phyloP scores from a whole-genome alignment of 306 rosid species.

The Mimosa bimucronata region DNA sequence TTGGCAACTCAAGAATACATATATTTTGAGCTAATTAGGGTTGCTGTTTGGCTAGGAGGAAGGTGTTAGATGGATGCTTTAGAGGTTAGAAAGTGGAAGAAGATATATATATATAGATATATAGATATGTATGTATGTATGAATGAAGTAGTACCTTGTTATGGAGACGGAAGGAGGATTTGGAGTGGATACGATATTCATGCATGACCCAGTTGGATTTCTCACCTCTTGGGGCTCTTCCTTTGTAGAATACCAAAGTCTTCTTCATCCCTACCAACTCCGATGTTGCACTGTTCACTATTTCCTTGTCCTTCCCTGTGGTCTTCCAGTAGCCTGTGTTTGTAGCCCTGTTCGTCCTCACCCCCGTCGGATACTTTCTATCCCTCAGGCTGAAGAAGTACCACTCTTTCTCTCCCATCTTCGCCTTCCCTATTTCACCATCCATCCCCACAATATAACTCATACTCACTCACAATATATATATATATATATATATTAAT shows the following conservation, averaged over 20 bases:
- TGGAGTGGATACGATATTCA: slow-evolving; percentile 84
- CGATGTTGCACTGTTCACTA: slow-evolving; percentile 59
- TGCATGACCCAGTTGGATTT: slow-evolving; percentile 96
- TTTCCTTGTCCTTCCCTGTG: slow-evolving; percentile 92
- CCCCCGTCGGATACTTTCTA: slow-evolving; percentile 94
- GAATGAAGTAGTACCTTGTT: slow-evolving; percentile 52
- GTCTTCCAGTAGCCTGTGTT: slow-evolving; percentile 96
- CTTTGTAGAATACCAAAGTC: slow-evolving; percentile 90
- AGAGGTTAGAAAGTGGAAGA: neutral
- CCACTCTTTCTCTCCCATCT: slow-evolving; percentile 97
- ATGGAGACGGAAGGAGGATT: slow-evolving; percentile 54
- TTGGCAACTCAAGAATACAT: neutral
- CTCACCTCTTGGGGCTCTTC: slow-evolving; percentile 97
- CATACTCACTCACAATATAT: neutral
- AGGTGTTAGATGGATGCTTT: neutral
- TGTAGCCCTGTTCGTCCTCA: slow-evolving; percentile 89
- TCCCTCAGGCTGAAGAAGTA: slow-evolving; percentile 90
- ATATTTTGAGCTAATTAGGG: no score
- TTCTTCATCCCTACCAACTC: slow-evolving; percentile 94
- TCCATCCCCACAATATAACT: neutral
- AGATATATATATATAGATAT: no score
- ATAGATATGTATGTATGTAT: neutral
- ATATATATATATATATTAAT: neutral
- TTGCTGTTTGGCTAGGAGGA: neutral
- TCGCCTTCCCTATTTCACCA: slow-evolving; percentile 72